A percentile compares a stretch with the other conserved stretches of the same genome.
These are phyloP conservation scores for Acmispon strigosus DNA, from an alignment of 306 rosid genomes.

Conservation along the genomic window DNA sequence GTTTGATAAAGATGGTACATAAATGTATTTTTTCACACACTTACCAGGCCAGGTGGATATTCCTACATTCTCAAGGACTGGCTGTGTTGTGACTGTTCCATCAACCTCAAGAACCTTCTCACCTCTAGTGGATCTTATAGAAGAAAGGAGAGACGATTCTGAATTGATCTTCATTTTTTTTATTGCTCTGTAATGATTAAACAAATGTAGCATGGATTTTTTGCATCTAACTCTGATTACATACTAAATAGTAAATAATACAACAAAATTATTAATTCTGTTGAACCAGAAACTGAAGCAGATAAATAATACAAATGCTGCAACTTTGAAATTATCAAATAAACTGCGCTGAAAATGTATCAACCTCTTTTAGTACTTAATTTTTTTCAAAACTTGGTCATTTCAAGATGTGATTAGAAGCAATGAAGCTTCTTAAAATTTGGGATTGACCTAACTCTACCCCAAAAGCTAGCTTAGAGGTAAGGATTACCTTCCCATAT, in stretches of 20 bases:
- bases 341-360: neutral
- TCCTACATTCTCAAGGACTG: slow-evolving; percentile 97
- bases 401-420: neutral
- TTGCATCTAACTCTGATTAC: neutral
- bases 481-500: too few species aligned
- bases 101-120: slow-evolving; percentile 94
- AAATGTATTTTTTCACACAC: slow-evolving; percentile 15
- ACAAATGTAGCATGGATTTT: neutral
- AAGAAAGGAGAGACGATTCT: slow-evolving; percentile 73
- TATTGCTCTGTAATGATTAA: slow-evolving; percentile 48
- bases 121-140: slow-evolving; percentile 48
- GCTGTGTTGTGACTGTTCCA: slow-evolving; percentile 97
- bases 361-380: neutral
- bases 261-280: neutral
- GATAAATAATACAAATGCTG: neutral
- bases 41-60: slow-evolving; percentile 95
- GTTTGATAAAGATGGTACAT: neutral
- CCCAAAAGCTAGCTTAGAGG: too few species aligned
- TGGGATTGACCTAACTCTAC: too few species aligned
- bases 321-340: slow-evolving; percentile 1
- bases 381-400: neutral
- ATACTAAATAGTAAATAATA: neutral
- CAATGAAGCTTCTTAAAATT: too few species aligned
- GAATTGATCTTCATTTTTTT: slow-evolving; percentile 84
- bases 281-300: slow-evolving; percentile 5